Conservation (phyloP, 2,329 filamentous ascomycete species). For the Fusarium abutilonis region DNA sequence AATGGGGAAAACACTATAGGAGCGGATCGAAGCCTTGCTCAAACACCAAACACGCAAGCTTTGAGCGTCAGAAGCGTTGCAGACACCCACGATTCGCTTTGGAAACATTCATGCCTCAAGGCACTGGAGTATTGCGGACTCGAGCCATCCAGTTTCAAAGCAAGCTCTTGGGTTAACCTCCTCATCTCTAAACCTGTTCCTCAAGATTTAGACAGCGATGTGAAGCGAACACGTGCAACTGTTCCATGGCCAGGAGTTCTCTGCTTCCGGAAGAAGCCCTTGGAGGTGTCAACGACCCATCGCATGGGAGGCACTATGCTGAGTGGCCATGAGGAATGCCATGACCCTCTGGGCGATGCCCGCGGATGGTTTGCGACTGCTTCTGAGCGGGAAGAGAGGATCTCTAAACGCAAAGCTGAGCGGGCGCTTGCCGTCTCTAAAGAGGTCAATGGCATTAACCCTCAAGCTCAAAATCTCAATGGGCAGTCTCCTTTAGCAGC, state of each 20-base stretch:
- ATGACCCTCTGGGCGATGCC: conserved; percentile 61
- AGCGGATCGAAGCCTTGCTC: conserved; percentile 51
- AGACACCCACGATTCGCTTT: conserved; percentile 56
- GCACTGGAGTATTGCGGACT: conserved; percentile 63
- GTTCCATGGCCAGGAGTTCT: conserved; percentile 65
- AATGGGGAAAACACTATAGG: conserved; percentile 44
- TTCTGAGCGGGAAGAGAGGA: conserved; percentile 58
- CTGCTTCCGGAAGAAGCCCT: conserved; percentile 61
- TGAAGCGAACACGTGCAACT: conserved; percentile 54
- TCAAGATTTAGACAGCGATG: conserved; percentile 55
- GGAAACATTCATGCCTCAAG: conserved; percentile 62
- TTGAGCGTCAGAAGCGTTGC: conserved; percentile 54
- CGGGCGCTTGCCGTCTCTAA: conserved; percentile 55
- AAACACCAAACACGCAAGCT: conserved; percentile 64
- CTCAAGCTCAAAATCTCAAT: conserved; percentile 56
- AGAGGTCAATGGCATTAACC: conserved; percentile 56
- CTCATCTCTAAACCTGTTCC: conserved; percentile 58
- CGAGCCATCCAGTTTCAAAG: conserved; percentile 54
- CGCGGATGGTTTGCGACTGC: conserved; percentile 59
- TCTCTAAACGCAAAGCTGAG: conserved; percentile 62
- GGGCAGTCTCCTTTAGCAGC: conserved; percentile 63
- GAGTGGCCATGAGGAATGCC: conserved; percentile 53
- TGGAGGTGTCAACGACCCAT: conserved; percentile 54
- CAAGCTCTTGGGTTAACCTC: conserved; percentile 62
- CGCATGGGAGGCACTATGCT: conserved; percentile 53